Evolutionary conservation across 805 yeast genomes (phyloP), one percentile per base, ranked within the genome.

Genomic region (Blastobotrys terrestris): DNA sequence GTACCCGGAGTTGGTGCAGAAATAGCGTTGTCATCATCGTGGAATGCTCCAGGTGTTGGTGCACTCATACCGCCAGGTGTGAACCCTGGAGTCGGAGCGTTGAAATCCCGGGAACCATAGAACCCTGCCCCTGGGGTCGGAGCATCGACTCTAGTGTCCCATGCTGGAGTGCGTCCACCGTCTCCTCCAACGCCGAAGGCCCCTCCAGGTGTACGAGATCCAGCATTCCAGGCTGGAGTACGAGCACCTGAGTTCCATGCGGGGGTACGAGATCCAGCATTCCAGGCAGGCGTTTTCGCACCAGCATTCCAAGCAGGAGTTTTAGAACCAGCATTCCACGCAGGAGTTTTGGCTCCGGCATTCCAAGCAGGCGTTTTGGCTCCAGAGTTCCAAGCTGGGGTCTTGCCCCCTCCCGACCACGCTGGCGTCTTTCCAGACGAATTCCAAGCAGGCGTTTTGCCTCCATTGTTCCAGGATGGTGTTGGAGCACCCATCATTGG

Each of bases 371-470:
- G 75, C 7, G 79, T 72, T 31, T 53, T 57, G 46, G 64, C 60
- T 21, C 62, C 57, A 40, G 55, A n/a, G 11, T 26, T 26, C 73
- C 76, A 73, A 1, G 79, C 77, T 1, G 80, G 78, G 1, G 78
- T 74, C 2, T 52, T 46, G 14, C 49, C 69, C 3, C 77, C 76
- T 18, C 64, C 57, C n/a, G 67, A 67, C 67, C 72, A 69, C 5
- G 69, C 62, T 1, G 70, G 71, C 3, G 72, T 68, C 31, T 44
- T 53, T 52, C 61, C 53, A 48, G 61, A 67, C 14, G 53, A 55
- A 26, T 64, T 63, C 84, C 86, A 79, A 0, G 83, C 75, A 2
- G 85, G 81, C 14, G 81, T 75, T 55, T 64, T 71, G 0, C 78
- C 77, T 3, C 78, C 63, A 6, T 26, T 22, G 11, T 22, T 22